Percentiles rank a stretch among this genome's conserved stretches.
Conservation (phyloP, 345 rosid genomes). For the Anacardium occidentale region DNA sequence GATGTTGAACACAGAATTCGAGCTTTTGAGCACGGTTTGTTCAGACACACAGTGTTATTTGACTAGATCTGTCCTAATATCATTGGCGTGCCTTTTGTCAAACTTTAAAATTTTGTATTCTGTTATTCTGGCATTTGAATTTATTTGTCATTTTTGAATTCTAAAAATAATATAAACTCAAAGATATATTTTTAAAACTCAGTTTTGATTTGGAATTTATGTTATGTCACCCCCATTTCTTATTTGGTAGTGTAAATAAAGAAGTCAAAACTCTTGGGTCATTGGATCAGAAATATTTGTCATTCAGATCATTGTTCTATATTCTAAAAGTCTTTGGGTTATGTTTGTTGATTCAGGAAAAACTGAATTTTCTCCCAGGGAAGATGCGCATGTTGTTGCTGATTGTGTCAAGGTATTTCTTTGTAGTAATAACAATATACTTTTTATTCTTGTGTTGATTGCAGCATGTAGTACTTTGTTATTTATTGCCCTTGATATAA, state of each 20-base stretch:
- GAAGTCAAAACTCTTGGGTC: constrained; percentile 17
- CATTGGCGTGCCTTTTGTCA: constrained; percentile 8
- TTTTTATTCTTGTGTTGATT: constrained; percentile 9
- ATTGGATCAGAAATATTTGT: neutral
- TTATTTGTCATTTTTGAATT: neutral
- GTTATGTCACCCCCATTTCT: neutral
- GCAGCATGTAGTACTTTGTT: constrained; percentile 21
- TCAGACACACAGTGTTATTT: constrained; percentile 12
- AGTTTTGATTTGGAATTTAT: constrained; percentile 3
- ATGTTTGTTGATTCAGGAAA: constrained; percentile 55
- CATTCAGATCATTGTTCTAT: neutral
- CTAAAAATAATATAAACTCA: neutral
- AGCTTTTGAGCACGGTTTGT: constrained; percentile 89
- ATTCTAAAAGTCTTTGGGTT: constrained; percentile 12
- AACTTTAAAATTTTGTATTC: constrained; percentile 6
- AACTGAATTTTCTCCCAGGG: constrained; percentile 59
- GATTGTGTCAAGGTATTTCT: constrained; percentile 88
- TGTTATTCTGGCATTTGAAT: neutral
- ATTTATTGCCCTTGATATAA: constrained; percentile 17
- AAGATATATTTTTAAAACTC: neutral
- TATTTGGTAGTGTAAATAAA: constrained; percentile 3
- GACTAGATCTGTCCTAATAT: constrained; percentile 6
- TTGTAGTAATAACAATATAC: constrained; percentile 13
- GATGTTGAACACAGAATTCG: constrained; percentile 87
- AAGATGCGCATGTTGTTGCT: constrained; percentile 91